These are phyloP conservation scores for Nakazawaea wyomingensis DNA, from an alignment of 805 yeast genomes.

Conservation along the genomic window DNA sequence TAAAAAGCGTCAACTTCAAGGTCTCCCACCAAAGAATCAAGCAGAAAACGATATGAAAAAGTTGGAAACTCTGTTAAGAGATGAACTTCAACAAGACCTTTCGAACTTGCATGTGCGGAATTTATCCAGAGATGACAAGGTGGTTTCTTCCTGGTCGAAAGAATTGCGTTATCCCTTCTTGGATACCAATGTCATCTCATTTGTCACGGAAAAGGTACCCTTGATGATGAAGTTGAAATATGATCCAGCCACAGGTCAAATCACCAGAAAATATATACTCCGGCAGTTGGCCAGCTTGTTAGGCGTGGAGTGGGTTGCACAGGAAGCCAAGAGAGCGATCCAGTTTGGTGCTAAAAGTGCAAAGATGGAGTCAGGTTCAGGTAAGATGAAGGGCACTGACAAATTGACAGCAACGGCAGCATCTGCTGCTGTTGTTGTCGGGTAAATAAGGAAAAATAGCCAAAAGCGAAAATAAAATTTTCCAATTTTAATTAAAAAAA, in stretches of 20 bases:
- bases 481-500: background rate
- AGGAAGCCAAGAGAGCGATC: slow-evolving; percentile 87
- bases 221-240: slow-evolving; percentile 38
- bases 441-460: too few relatives aligned
- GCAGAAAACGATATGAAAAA: slow-evolving; percentile 13
- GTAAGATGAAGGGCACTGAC: slow-evolving; percentile 76
- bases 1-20: slow-evolving; percentile 17
- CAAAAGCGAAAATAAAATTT: background rate
- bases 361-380: slow-evolving; percentile 78
- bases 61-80: slow-evolving; percentile 37
- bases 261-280: slow-evolving; percentile 47
- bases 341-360: slow-evolving; percentile 97
- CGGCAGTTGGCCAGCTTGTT: slow-evolving; percentile 54
- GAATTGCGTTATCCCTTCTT: slow-evolving; percentile 87
- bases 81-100: slow-evolving; percentile 67
- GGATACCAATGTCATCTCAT: slow-evolving; percentile 54
- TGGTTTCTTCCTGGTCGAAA: slow-evolving; percentile 78
- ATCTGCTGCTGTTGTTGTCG: too few relatives aligned
- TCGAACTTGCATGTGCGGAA: slow-evolving; percentile 72
- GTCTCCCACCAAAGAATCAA: slow-evolving; percentile 17
- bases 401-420: slow-evolving; percentile 13
- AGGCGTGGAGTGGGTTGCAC: slow-evolving; percentile 49
- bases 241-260: slow-evolving; percentile 29
- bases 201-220: slow-evolving; percentile 42
- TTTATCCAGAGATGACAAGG: slow-evolving; percentile 89